These are phyloP conservation scores for Bruguiera hainesii DNA, from an alignment of 441 rosid species.

Conservation along the genomic window DNA sequence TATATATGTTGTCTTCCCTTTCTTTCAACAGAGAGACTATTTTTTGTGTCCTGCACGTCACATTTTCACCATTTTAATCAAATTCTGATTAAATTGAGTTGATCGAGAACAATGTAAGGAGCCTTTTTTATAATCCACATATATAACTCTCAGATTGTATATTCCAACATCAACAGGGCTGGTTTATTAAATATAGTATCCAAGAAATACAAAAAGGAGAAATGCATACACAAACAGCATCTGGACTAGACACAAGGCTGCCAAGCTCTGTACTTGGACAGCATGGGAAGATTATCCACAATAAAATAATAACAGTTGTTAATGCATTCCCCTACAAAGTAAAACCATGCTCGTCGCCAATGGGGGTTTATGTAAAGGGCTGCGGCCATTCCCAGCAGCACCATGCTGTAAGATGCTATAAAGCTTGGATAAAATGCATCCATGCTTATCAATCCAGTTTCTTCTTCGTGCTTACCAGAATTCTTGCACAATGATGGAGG, in stretches of 20 bases:
- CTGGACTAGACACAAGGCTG: neutral
- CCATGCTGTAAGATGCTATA: neutral
- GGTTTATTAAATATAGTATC: too few relatives aligned
- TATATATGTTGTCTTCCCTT: too few relatives aligned
- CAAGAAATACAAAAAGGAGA: neutral
- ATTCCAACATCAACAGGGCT: too few relatives aligned
- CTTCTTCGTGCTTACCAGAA: neutral
- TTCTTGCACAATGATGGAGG: neutral
- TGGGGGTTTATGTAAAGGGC: slow-evolving; percentile 13
- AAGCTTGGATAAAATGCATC: slow-evolving; percentile 15
- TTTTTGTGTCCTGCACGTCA: too few relatives aligned
- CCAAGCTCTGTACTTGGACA: neutral
- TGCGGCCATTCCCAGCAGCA: neutral
- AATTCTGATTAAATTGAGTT: too few relatives aligned
- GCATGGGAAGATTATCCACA: neutral
- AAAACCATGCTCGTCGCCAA: slow-evolving; percentile 17
- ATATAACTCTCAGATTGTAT: too few relatives aligned
- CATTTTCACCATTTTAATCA: too few relatives aligned
- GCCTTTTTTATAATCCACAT: too few relatives aligned
- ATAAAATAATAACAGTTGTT: neutral
- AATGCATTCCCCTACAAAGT: neutral
- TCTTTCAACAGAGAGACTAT: too few relatives aligned
- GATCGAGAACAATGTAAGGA: too few relatives aligned
- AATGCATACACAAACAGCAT: neutral
- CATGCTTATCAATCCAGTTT: slow-evolving; percentile 9